phyloP scores from a whole-genome alignment of 1,139 yeast genomes.

The Kodamaea sp. region DNA sequence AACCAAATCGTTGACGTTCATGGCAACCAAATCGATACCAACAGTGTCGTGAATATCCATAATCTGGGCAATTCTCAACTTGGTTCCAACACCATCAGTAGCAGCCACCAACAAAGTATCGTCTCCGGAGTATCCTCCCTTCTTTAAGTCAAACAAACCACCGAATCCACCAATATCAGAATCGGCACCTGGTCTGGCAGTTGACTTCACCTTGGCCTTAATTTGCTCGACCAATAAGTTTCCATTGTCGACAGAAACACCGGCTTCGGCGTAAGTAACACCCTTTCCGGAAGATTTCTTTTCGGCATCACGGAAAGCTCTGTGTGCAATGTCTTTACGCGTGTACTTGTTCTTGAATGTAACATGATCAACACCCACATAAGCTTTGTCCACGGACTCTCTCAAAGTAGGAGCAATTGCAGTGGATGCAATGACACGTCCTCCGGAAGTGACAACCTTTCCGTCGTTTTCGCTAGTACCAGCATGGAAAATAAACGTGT shows the following conservation, averaged over 20 bases:
- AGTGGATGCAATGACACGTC: constrained; percentile 94
- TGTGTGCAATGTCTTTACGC: constrained; percentile 93
- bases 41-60: constrained; percentile 90
- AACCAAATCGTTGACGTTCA: constrained; percentile 96
- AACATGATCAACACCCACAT: constrained; percentile 78
- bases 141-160: constrained; percentile 86
- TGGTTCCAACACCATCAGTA: constrained; percentile 99
- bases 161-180: constrained; percentile 99
- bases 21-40: constrained; percentile 97
- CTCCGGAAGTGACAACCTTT: constrained; percentile 82
- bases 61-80: constrained; percentile 90
- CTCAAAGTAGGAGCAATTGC: constrained; percentile 76
- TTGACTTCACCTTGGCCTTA: constrained; percentile 89
- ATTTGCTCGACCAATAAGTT: constrained; percentile 86
- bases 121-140: constrained; percentile 78
- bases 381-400: constrained; percentile 84
- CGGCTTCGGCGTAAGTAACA: constrained; percentile 88
- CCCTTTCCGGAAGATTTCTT: constrained; percentile 28
- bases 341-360: constrained; percentile 73
- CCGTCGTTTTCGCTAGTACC: constrained; percentile 71
- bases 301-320: constrained; percentile 73
- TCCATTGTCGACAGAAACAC: constrained; percentile 97
- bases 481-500: constrained; percentile 87
- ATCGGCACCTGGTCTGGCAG: constrained; percentile 95
- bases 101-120: constrained; percentile 91